These are phyloP conservation scores for Fraxinus velutina DNA, from an alignment of 305 asterid species.

Conservation along the genomic window DNA sequence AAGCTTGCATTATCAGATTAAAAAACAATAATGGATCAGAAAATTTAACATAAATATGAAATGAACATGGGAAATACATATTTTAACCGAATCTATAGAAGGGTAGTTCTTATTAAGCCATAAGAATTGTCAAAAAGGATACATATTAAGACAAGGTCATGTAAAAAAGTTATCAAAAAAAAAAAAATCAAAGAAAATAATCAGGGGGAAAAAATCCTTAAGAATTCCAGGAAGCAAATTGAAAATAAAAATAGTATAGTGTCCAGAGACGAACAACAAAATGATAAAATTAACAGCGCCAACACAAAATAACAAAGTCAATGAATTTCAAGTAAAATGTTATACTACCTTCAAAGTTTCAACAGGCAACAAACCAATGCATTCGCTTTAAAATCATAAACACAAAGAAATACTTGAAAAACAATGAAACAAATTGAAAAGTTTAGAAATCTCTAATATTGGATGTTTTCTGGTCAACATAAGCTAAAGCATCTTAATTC, in stretches of 20 bases:
- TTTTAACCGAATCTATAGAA: background rate
- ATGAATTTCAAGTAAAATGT: background rate
- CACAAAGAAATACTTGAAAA: background rate
- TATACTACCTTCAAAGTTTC: background rate
- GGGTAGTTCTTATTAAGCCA: background rate
- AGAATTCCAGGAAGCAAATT: background rate
- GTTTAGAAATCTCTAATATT: background rate
- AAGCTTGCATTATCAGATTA: background rate
- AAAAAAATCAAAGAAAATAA: background rate
- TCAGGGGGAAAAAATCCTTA: background rate
- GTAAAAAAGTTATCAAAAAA: background rate
- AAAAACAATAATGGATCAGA: background rate
- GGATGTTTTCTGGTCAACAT: background rate
- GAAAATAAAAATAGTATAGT: background rate
- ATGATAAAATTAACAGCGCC: background rate
- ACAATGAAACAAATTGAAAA: background rate
- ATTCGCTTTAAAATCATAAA: background rate
- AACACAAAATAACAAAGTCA: background rate
- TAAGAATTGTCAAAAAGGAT: background rate
- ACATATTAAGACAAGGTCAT: background rate
- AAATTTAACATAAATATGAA: background rate
- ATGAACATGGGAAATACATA: background rate
- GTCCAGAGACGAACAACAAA: background rate
- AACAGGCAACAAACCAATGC: background rate
- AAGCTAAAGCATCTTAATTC: background rate